phyloP scores from a whole-genome alignment of 192 early-diverging fungal genomes.

The Chytriomyces sp. region DNA sequence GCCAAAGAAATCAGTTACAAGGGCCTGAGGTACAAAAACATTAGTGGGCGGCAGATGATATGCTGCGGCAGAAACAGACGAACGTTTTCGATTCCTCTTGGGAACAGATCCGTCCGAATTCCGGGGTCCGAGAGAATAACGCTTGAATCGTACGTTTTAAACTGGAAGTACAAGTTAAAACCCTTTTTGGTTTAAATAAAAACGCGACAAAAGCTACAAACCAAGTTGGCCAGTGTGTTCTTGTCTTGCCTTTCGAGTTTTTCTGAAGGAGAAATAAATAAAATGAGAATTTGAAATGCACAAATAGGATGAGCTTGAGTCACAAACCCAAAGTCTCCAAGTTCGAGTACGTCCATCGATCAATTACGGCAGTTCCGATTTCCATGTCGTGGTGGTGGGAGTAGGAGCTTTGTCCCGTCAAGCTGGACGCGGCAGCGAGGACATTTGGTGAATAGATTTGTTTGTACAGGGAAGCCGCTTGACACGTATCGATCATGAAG shows the following conservation, averaged over 20 bases:
- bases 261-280: not conserved
- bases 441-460: constrained; percentile 94
- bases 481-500: constrained; percentile 98
- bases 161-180: constrained; percentile 52
- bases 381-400: constrained; percentile 91
- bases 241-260: constrained; percentile 28
- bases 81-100: constrained; percentile 78
- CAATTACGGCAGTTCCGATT: constrained; percentile 96
- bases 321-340: constrained; percentile 66
- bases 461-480: constrained; percentile 96
- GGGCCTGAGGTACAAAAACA: constrained; percentile 49
- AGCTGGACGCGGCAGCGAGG: constrained; percentile 85
- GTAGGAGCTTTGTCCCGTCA: constrained; percentile 89
- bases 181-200: no score
- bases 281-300: not conserved
- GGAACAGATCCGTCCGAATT: constrained; percentile 83
- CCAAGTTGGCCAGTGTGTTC: constrained; percentile 73
- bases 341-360: constrained; percentile 96
- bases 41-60: not conserved
- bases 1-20: constrained; percentile 96
- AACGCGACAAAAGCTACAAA: not conserved
- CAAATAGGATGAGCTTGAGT: not conserved
- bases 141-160: constrained; percentile 77
- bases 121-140: constrained; percentile 84
- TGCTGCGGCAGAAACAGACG: not conserved